Conservation (phyloP, 345 rosid genomes). For the Ailanthus altissimus region DNA sequence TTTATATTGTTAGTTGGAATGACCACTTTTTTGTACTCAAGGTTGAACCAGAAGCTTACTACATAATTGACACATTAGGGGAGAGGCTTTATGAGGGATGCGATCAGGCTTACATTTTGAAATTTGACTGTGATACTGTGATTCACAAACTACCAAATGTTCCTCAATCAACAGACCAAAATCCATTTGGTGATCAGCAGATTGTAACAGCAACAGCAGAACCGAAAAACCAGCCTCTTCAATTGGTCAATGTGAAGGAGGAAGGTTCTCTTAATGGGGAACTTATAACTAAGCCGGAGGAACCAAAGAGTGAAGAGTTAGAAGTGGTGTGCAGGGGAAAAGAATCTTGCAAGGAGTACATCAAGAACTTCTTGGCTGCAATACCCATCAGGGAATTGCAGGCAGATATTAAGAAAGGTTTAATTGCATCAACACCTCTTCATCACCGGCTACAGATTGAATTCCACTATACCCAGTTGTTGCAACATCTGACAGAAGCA, state of each 20-base stretch:
- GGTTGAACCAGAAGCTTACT: constrained; percentile 81
- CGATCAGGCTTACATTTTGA: constrained; percentile 89
- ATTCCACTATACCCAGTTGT: constrained; percentile 67
- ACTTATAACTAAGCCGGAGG: constrained; percentile 27
- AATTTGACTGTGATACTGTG: constrained; percentile 61
- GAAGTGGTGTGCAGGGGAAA: constrained; percentile 72
- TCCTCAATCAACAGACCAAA: constrained; percentile 44
- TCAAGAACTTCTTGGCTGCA: constrained; percentile 95
- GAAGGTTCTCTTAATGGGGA: constrained; percentile 31
- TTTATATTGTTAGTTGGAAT: constrained; percentile 96
- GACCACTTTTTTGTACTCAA: constrained; percentile 94
- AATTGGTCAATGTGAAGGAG: constrained; percentile 32
- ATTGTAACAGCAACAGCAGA: constrained; percentile 28
- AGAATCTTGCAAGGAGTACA: constrained; percentile 90
- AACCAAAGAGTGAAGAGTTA: constrained; percentile 35
- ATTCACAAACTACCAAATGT: constrained; percentile 47
- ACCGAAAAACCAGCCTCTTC: constrained; percentile 31
- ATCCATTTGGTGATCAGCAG: constrained; percentile 39
- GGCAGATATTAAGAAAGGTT: constrained; percentile 86
- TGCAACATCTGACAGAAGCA: constrained; percentile 26
- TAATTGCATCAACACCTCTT: constrained; percentile 63
- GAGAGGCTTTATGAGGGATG: constrained; percentile 97
- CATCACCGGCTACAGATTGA: constrained; percentile 92
- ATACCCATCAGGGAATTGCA: constrained; percentile 85
- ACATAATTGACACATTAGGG: constrained; percentile 90